phyloP scores from a whole-genome alignment of 768 basidiomycete species.

The Naganishia friedmannii region DNA sequence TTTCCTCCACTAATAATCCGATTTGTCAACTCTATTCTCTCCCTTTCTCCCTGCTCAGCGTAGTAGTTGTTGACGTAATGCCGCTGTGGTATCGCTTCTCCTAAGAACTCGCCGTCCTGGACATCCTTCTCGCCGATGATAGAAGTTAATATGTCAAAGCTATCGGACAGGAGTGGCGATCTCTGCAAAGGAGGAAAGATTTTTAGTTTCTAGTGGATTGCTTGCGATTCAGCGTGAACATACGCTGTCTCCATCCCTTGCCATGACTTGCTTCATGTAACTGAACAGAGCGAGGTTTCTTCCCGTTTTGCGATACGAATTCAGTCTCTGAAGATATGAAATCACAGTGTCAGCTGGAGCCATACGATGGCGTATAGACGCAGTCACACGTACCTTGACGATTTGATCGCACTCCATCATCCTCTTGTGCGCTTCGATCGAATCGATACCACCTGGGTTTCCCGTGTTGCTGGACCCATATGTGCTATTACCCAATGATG shows the following conservation, averaged over 20 bases:
- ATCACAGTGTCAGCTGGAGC: not conserved
- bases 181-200: conserved; percentile 36
- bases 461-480: conserved; percentile 16
- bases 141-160: conserved; percentile 50
- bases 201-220: not conserved
- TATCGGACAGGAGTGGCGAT: conserved; percentile 47
- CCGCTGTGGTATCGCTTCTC: conserved; percentile 57
- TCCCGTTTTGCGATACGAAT: conserved; percentile 38
- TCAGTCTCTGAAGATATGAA: conserved; percentile 36
- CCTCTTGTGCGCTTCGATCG: conserved; percentile 64
- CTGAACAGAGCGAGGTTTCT: conserved; percentile 44
- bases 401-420: conserved; percentile 95
- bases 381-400: conserved; percentile 58
- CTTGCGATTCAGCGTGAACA: conserved; percentile 4
- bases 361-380: not conserved
- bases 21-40: conserved; percentile 64
- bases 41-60: conserved; percentile 60
- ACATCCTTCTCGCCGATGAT: conserved; percentile 51
- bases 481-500: conserved; percentile 13
- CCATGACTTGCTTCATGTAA: conserved; percentile 40
- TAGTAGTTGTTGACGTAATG: conserved; percentile 79
- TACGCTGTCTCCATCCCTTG: conserved; percentile 38
- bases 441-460: conserved; percentile 30
- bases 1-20: conserved; percentile 75
- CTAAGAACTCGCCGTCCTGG: conserved; percentile 38